Base-by-base conservation (phyloP, 1,284 basidiomycete genomes). In the Boletus semigastroideus region DNA sequence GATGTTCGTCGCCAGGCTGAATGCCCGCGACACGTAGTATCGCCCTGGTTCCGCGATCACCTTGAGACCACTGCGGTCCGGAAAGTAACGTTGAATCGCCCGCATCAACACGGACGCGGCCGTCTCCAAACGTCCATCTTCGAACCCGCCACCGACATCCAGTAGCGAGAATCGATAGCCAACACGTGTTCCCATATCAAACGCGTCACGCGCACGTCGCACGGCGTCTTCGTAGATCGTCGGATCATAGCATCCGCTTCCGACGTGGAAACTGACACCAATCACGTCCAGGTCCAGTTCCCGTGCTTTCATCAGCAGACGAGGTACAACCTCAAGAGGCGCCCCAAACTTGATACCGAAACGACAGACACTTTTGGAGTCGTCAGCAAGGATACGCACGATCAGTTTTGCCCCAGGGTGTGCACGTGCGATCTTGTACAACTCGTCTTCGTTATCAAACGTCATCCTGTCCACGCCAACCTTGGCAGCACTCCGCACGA, bases 281-380 rank as follows among this genome's bases (percentile, higher is more conserved):
- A 98, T 80, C 48, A 99, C 92, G 65, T 95, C 82, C 48, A 99
- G 79, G 22, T 79, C 75, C 33, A 98, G 80, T 66, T 91, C 85
- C 59, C 79, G 80, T 1, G 96, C 97, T 61, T 87, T 90, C 16
- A 78, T 73, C 42, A 99, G 78, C 25, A 99, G 79, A 8, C 78
- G 79, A 3, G 91, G 91, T 22, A 98, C 94, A 14, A 85, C 81
- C 33, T 78, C 79, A 31, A 99, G 79, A 1, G 94, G 87, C 0
- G 96, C 94, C n/a, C 97, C 97, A 60, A 96, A 99, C 74, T 99
- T 99, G 72, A 94, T 84, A 4, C 95, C 94, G 42, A 99, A 86
- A 37, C 92, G 87, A 71, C 95, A 98, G 14, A 97, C 76, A 57
- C 88, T 92, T 76, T 94, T 97, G 44, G 92, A 93, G 72, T 99